Percentiles rank a stretch among this genome's conserved stretches.
These are phyloP conservation scores for Alternaria sp. DNA, from an alignment of 2,329 filamentous ascomycete species.

Conservation along the genomic window DNA sequence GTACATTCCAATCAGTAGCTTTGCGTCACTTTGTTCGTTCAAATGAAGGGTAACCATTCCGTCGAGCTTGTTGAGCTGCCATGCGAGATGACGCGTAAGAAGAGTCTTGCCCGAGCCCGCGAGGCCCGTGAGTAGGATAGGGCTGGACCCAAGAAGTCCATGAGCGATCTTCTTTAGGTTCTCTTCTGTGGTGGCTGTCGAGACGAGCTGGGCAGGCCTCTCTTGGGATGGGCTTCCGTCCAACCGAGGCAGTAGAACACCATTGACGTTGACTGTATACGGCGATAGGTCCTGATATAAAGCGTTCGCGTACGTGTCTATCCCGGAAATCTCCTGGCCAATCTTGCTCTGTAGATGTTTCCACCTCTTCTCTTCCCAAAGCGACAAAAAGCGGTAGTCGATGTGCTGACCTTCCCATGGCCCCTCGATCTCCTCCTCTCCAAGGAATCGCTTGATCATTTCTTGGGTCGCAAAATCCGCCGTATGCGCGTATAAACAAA, in stretches of 20 bases:
- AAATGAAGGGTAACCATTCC: conserved; percentile 93
- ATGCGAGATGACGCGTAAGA: conserved; percentile 80
- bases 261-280: conserved; percentile 43
- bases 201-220: conserved; percentile 52
- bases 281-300: conserved; percentile 35
- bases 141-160: conserved; percentile 70
- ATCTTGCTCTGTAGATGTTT: conserved; percentile 24
- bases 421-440: conserved; percentile 67
- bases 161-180: conserved; percentile 76
- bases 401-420: conserved; percentile 76
- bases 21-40: conserved; percentile 98
- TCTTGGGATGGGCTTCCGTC: conserved; percentile 37
- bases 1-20: conserved; percentile 93
- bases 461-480: conserved; percentile 79
- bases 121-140: conserved; percentile 81
- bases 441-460: conserved; percentile 72
- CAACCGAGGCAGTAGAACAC: conserved; percentile 49
- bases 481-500: conserved; percentile 78
- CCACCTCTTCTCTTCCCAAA: conserved; percentile 69
- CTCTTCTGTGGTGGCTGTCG: conserved; percentile 72
- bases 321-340: conserved; percentile 3
- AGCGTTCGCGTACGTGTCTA: background rate
- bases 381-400: conserved; percentile 76
- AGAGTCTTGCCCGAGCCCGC: conserved; percentile 92
- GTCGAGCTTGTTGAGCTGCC: conserved; percentile 76